These are phyloP conservation scores for Arthrobotrys megalospora DNA, from an alignment of 2,329 filamentous ascomycete species.

Conservation along the genomic window DNA sequence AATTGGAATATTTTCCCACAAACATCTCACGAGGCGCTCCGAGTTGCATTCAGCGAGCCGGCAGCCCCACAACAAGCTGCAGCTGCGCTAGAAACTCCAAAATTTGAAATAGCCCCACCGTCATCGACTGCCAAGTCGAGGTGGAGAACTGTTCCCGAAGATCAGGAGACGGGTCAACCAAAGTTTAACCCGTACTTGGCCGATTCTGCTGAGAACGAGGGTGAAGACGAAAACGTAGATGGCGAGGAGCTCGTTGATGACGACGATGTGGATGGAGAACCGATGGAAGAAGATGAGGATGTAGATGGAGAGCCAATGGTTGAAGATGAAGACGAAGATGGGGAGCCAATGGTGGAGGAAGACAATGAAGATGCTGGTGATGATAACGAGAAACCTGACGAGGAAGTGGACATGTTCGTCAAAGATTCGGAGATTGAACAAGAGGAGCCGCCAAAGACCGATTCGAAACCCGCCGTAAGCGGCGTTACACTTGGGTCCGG, in stretches of 20 bases:
- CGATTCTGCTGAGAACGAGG: conserved; percentile 68
- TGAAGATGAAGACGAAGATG: conserved; percentile 67
- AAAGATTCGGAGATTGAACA: conserved; percentile 62
- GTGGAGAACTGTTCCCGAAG: conserved; percentile 51
- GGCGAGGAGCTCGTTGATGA: conserved; percentile 64
- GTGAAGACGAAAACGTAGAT: conserved; percentile 68
- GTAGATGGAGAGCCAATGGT: conserved; percentile 66
- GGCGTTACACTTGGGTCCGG: conserved; percentile 62
- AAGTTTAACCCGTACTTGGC: conserved; percentile 67
- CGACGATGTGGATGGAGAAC: conserved; percentile 61
- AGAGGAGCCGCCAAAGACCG: conserved; percentile 63
- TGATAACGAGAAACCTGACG: conserved; percentile 68
- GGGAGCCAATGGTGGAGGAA: conserved; percentile 69
- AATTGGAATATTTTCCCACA: conserved; percentile 78
- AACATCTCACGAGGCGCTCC: conserved; percentile 80
- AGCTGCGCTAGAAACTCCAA: conserved; percentile 23
- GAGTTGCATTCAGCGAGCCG: conserved; percentile 79
- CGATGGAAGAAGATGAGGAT: conserved; percentile 66
- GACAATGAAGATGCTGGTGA: conserved; percentile 69
- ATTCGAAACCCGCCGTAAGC: conserved; percentile 45
- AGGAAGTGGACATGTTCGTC: conserved; percentile 67
- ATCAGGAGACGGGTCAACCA: conserved; percentile 66
- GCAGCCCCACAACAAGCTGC: conserved; percentile 69
- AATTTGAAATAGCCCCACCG: conserved; percentile 33
- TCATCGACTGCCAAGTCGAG: conserved; percentile 46